phyloP scores from a whole-genome alignment of 306 rosid genomes.

The Quercus engelmannii region DNA sequence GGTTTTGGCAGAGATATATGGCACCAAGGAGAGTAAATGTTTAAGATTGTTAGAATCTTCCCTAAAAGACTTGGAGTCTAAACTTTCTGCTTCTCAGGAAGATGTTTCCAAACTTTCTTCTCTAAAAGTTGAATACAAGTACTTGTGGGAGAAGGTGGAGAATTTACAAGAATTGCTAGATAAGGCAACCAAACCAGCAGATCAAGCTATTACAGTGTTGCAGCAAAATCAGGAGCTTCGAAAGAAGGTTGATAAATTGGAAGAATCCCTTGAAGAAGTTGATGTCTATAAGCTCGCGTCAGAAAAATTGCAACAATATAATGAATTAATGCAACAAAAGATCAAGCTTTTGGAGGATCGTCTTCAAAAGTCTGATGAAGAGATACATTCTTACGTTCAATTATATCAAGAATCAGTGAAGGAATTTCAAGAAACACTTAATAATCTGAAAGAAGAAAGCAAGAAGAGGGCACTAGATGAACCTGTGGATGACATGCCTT shows the following conservation, averaged over 20 bases:
- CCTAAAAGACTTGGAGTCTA: conserved; percentile 65
- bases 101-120: conserved; percentile 59
- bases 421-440: conserved; percentile 76
- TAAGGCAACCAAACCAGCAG: conserved; percentile 70
- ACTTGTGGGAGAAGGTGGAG: conserved; percentile 60
- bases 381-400: conserved; percentile 66
- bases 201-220: conserved; percentile 58
- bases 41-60: conserved; percentile 48
- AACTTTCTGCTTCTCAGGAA: conserved; percentile 62
- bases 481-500: conserved; percentile 85
- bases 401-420: conserved; percentile 81
- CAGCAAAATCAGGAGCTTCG: conserved; percentile 87
- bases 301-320: conserved; percentile 61
- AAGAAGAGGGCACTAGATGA: conserved; percentile 54
- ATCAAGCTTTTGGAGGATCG: conserved; percentile 70
- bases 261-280: conserved; percentile 75
- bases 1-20: no score
- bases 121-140: conserved; percentile 59
- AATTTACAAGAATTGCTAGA: conserved; percentile 65
- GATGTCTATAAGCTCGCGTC: conserved; percentile 60
- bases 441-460: conserved; percentile 72
- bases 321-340: conserved; percentile 75
- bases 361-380: conserved; percentile 82
- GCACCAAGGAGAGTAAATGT: no score
- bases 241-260: conserved; percentile 69